Evolutionary conservation across 148 eudicot species (phyloP).

Genomic region (Rhododendron simsii): DNA sequence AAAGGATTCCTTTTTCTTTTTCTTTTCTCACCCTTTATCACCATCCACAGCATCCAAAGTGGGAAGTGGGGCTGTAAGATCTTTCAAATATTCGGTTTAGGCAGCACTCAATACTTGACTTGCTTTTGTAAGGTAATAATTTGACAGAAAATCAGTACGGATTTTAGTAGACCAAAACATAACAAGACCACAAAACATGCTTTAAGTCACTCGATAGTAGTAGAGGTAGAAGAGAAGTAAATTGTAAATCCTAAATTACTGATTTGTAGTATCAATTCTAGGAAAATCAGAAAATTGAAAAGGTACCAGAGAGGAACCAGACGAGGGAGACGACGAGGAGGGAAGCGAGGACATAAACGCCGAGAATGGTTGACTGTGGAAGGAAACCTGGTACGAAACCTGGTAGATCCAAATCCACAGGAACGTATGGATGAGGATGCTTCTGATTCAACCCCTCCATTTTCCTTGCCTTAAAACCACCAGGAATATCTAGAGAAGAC

Average conservation of each 20-base stretch:
- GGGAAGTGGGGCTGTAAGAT: neutral
- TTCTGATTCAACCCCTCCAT: constrained; percentile 8
- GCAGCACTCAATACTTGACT: neutral
- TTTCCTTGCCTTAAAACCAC: neutral
- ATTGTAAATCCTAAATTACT: neutral
- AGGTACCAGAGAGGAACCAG: constrained; percentile 68
- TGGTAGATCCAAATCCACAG: constrained; percentile 60
- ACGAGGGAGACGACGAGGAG: constrained; percentile 39
- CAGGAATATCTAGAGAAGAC: neutral
- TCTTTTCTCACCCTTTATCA: neutral
- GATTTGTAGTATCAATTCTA: neutral
- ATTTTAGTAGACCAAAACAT: neutral
- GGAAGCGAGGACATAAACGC: constrained; percentile 44
- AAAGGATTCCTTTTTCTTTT: neutral
- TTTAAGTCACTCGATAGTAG: neutral
- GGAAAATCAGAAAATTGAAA: too few relatives aligned
- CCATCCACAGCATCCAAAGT: neutral
- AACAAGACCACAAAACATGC: neutral
- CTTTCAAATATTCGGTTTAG: neutral
- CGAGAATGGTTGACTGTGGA: constrained; percentile 44
- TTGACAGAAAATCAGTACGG: neutral
- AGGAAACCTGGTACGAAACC: constrained; percentile 58
- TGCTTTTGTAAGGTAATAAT: neutral
- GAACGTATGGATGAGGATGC: constrained; percentile 58
- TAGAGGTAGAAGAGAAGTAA: neutral